Evolutionary conservation across 768 basidiomycete species (phyloP).

Genomic region (Tylopilus felleus): DNA sequence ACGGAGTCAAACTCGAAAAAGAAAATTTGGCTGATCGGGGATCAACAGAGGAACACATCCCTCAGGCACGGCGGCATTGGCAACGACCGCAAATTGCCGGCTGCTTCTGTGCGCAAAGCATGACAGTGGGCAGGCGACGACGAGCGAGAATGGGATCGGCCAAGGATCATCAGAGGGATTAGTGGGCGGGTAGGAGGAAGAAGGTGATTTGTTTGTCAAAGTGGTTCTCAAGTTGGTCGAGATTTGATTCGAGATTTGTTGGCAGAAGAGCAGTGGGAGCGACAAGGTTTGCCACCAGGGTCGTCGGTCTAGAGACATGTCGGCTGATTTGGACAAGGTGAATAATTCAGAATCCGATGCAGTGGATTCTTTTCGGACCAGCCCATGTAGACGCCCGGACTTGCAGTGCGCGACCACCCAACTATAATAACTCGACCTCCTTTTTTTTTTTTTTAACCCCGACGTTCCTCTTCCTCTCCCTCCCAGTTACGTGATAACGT

Average conservation of each 20-base stretch:
- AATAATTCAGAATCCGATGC: slow-evolving; percentile 48
- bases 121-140: neutral
- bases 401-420: slow-evolving; percentile 16
- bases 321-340: slow-evolving; percentile 42
- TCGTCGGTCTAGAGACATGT: slow-evolving; percentile 33
- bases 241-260: slow-evolving; percentile 34
- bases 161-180: too few relatives aligned
- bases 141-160: neutral
- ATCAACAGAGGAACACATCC: slow-evolving; percentile 48
- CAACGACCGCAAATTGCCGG: slow-evolving; percentile 32
- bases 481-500: slow-evolving; percentile 40
- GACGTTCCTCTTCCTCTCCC: slow-evolving; percentile 41
- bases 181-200: neutral
- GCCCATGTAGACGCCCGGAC: slow-evolving; percentile 28
- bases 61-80: slow-evolving; percentile 29
- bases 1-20: slow-evolving; percentile 34
- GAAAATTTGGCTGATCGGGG: slow-evolving; percentile 53
- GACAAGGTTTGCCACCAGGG: slow-evolving; percentile 36
- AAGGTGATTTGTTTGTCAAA: slow-evolving; percentile 19
- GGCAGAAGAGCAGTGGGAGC: slow-evolving; percentile 15
- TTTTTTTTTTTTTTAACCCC: slow-evolving; percentile 43
- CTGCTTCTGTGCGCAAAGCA: slow-evolving; percentile 1
- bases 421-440: slow-evolving; percentile 38
- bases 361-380: slow-evolving; percentile 26
- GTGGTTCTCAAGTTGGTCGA: slow-evolving; percentile 23